Evolutionary conservation across 2,329 filamentous ascomycete species (phyloP).

Genomic region (Coniochaeta prunicola): DNA sequence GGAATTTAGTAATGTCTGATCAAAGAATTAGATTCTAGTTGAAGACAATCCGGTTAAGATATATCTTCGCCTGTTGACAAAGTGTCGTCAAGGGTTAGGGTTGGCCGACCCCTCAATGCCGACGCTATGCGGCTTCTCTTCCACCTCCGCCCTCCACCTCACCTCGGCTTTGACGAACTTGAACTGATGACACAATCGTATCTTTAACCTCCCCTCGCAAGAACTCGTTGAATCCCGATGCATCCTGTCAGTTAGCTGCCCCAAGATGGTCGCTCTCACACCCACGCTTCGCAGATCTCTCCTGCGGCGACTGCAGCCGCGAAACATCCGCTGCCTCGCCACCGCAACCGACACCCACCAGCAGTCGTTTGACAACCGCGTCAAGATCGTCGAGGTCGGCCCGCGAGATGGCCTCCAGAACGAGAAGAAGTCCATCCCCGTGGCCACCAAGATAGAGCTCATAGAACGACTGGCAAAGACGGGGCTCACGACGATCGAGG

Average conservation of each 20-base stretch:
- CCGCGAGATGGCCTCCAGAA: constrained; percentile 85
- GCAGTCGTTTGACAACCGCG: constrained; percentile 30
- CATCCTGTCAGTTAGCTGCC: background rate
- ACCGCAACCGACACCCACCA: constrained; percentile 24
- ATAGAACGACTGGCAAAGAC: constrained; percentile 62
- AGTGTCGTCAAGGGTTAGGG: background rate
- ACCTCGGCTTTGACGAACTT: background rate
- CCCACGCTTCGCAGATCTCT: background rate
- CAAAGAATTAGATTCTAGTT: too few relatives aligned
- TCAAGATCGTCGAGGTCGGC: constrained; percentile 73
- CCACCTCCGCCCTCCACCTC: too few relatives aligned
- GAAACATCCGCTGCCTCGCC: constrained; percentile 26
- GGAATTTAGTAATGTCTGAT: too few relatives aligned
- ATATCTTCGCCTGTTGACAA: too few relatives aligned
- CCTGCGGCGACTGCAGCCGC: background rate
- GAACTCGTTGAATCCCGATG: background rate
- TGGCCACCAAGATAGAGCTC: constrained; percentile 69
- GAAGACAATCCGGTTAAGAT: too few relatives aligned
- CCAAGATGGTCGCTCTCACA: background rate
- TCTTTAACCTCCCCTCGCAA: background rate
- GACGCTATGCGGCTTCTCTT: background rate
- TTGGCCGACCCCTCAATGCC: background rate
- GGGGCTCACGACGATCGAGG: constrained; percentile 68
- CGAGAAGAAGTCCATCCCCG: constrained; percentile 63
- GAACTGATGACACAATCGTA: background rate